These are phyloP conservation scores for Diaporthe vaccinii DNA, from an alignment of 2,329 filamentous ascomycete genomes.

Conservation along the genomic window DNA sequence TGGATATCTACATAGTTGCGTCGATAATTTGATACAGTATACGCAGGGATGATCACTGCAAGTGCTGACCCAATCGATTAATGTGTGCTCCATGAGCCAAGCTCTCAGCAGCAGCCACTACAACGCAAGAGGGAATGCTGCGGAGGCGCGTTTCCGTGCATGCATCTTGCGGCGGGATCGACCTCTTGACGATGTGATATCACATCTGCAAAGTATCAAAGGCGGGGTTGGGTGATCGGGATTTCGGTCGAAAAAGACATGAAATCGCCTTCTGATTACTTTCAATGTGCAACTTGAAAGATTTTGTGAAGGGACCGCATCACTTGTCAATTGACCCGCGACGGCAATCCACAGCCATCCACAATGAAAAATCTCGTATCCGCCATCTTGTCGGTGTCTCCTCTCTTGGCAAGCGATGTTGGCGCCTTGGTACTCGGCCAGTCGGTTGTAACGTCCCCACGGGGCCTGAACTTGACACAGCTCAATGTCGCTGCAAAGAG, in stretches of 20 bases:
- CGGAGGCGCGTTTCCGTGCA: background rate
- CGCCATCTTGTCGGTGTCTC: background rate
- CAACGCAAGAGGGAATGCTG: background rate
- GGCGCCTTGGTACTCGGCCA: conserved; percentile 11
- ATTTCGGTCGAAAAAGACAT: background rate
- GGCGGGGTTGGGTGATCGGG: background rate
- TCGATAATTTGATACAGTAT: background rate
- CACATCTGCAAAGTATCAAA: background rate
- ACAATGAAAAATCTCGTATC: conserved; percentile 4
- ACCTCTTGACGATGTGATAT: background rate
- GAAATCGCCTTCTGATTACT: background rate
- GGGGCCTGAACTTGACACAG: background rate
- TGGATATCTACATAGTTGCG: background rate
- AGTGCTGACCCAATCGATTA: background rate
- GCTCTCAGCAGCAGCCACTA: background rate
- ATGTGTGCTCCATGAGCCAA: background rate
- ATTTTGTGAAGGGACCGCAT: background rate
- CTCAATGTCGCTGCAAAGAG: conserved; percentile 15
- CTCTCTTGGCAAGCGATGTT: conserved; percentile 15
- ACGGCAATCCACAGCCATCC: background rate
- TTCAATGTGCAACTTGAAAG: background rate
- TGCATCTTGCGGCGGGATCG: background rate
- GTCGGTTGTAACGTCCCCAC: background rate
- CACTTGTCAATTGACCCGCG: background rate
- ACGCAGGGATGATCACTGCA: conserved; percentile 11